Conservation (phyloP, 2,329 filamentous ascomycete genomes). For the Ascochyta fabae region DNA sequence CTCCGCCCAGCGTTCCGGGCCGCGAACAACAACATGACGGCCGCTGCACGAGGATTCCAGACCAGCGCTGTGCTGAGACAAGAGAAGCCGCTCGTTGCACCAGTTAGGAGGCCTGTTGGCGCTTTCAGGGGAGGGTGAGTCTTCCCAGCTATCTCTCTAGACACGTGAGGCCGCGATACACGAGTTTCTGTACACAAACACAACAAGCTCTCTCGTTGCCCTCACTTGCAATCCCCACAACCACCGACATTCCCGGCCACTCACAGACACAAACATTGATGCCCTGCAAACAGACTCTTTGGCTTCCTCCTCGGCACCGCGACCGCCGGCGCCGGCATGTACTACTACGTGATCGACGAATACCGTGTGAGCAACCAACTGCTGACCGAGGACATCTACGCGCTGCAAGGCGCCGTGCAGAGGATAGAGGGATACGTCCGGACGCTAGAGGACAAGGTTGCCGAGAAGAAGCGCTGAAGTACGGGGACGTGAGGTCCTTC, state of each 20-base stretch:
- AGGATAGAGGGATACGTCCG: constrained; percentile 84
- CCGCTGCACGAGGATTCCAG: constrained; percentile 45
- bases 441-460: constrained; percentile 80
- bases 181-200: not conserved
- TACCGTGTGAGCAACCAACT: constrained; percentile 94
- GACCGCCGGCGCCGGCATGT: constrained; percentile 79
- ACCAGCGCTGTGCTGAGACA: constrained; percentile 44
- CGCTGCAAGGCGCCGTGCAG: constrained; percentile 85
- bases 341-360: constrained; percentile 91
- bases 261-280: too few species aligned
- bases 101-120: constrained; percentile 70
- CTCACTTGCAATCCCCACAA: not conserved
- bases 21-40: constrained; percentile 27
- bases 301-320: constrained; percentile 89
- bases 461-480: constrained; percentile 48
- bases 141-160: not conserved
- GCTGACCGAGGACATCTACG: constrained; percentile 93
- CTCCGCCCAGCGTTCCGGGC: constrained; percentile 50
- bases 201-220: not conserved
- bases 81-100: constrained; percentile 46
- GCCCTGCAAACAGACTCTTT: constrained; percentile 68
- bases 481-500: too few species aligned
- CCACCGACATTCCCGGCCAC: too few species aligned
- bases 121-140: constrained; percentile 76
- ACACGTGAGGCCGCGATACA: not conserved